Evolutionary conservation across 306 rosid species (phyloP).

Genomic region (Begonia loranthoides): DNA sequence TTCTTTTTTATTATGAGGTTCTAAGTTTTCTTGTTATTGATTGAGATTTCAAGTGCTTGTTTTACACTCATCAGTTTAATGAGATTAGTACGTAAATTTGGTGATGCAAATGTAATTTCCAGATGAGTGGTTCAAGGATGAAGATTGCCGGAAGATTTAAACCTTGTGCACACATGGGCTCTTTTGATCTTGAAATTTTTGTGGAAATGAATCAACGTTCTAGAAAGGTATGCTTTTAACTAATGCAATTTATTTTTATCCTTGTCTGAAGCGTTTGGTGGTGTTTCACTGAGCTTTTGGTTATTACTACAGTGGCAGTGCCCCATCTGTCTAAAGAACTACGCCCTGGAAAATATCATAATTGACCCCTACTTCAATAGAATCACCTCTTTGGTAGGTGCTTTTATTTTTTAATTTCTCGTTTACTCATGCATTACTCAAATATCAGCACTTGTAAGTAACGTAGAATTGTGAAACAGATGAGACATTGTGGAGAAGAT

Average conservation of each 20-base stretch:
- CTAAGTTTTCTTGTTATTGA: too few relatives aligned
- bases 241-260: not conserved
- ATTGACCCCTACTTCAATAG: constrained; percentile 91
- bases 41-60: too few relatives aligned
- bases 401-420: not conserved
- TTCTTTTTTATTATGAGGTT: too few relatives aligned
- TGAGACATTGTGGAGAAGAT: constrained; percentile 85
- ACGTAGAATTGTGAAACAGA: constrained; percentile 28
- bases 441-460: not conserved
- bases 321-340: constrained; percentile 86
- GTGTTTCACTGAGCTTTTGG: constrained; percentile 14
- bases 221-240: constrained; percentile 56
- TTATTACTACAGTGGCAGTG: constrained; percentile 96
- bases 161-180: constrained; percentile 90
- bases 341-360: constrained; percentile 71
- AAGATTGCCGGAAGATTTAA: constrained; percentile 96
- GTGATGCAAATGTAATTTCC: not conserved
- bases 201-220: constrained; percentile 95
- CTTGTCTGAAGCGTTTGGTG: constrained; percentile 5
- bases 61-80: too few relatives aligned
- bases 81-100: too few relatives aligned
- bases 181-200: constrained; percentile 97
- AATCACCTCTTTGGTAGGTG: constrained; percentile 57
- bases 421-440: constrained; percentile 2
- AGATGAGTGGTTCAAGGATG: constrained; percentile 99